Evolutionary conservation across 495 filamentous ascomycete species (phyloP).

Genomic region (Cercophora newfieldiana): DNA sequence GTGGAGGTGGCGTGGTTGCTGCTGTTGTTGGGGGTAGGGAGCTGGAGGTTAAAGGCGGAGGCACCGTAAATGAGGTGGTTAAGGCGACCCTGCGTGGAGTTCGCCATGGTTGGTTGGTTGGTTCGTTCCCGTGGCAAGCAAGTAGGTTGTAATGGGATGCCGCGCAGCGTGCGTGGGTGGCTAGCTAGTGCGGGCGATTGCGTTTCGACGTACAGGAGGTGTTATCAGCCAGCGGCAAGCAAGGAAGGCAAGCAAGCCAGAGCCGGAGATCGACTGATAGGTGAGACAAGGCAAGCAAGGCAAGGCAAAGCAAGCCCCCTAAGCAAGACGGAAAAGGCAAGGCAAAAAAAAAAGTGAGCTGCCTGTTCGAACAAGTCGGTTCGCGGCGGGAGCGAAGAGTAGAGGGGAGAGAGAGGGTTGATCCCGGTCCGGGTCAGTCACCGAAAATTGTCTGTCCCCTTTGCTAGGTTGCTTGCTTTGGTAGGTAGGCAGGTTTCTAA

Average conservation of each 20-base stretch:
- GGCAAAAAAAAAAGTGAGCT: no score
- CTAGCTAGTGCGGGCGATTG: neutral
- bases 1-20: neutral
- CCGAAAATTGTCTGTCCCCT: neutral
- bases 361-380: constrained; percentile 4
- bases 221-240: no score
- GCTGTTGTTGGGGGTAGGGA: neutral
- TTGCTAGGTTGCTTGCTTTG: neutral
- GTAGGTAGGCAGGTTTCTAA: neutral
- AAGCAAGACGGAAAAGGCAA: neutral
- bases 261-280: no score
- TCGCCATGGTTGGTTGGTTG: constrained; percentile 25
- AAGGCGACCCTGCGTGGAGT: constrained; percentile 14
- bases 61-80: constrained; percentile 13
- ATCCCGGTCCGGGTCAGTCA: neutral
- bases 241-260: no score
- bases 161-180: no score
- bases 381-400: neutral
- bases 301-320: neutral
- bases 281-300: constrained; percentile 1
- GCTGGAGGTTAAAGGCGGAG: constrained; percentile 5
- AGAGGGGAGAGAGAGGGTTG: neutral
- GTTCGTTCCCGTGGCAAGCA: no score
- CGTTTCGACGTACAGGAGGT: constrained; percentile 3
- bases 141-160: neutral